Base-by-base conservation (phyloP, 208 protist genomes). In the Trypanosoma cruzi region DNA sequence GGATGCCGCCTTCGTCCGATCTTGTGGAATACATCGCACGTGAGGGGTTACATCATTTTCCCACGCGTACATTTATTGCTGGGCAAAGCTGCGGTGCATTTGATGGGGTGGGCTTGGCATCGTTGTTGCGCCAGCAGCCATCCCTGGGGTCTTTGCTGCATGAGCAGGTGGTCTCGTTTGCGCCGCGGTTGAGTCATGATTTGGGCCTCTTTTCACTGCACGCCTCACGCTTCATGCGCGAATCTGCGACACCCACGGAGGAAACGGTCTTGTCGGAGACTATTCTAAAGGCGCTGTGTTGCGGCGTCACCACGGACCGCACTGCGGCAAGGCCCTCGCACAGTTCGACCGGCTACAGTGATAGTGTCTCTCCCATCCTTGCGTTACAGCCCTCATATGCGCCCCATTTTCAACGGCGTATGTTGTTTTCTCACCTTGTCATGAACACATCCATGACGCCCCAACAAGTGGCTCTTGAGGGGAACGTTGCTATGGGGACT, bases 361-460 rank as follows among this genome's bases (percentile, higher is more conserved):
- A 70, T 53, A 14, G 18, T 3, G 36, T 1, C 37, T 61, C 64
- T 28, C 55, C 64, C 4, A 26, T 61, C 34, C 55, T 70, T 10
- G 24, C 52, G 28, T 36, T 70, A n/a, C 20, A 70, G 5, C 7
- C 10, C 20, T 29, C 36, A 1, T 29, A 46, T 40, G 26, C 40
- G 24, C 64, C 64, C 1, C 10, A 8, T 8, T 52, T 2, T 3
- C 50, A 62, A 40, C 40, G 53, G 28, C 64, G 64, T 18, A 70
- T 62, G 55, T 26, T 54, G 34, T n/a, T 55, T 24, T 59, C 29
- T 29, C 31, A 59, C 26, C 63, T 68, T 34, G 26, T 68, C 11
- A 29, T 58, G 36, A 28, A 68, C n/a, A 50, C 63, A 2, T 29
- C 50, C 1, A 14, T 16, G 40, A 16, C 40, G 40, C 40, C 40